Evolutionary conservation across 345 rosid genomes (phyloP).

Genomic region (Hypericum perforatum): DNA sequence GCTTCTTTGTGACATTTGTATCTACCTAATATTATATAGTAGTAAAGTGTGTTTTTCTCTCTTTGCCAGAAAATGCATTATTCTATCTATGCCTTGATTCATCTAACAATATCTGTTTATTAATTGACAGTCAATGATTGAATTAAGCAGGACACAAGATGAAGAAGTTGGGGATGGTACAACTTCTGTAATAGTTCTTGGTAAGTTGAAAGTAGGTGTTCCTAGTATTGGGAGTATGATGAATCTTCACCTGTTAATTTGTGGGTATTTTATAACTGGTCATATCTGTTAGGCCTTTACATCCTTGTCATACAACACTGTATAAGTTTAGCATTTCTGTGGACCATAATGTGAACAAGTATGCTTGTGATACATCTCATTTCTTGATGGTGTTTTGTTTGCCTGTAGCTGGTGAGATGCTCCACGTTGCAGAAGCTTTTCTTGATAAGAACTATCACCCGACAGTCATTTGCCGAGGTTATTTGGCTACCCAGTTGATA

Average conservation of each 20-base stretch:
- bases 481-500: constrained; percentile 3
- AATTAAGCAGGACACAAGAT: constrained; percentile 88
- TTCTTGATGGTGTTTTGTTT: background rate
- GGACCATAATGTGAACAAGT: too few species aligned
- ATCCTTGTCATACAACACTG: background rate
- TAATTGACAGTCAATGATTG: constrained; percentile 79
- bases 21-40: background rate
- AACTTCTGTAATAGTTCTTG: constrained; percentile 89
- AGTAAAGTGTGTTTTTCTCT: too few species aligned
- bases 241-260: too few species aligned
- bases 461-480: constrained; percentile 89
- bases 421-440: constrained; percentile 94
- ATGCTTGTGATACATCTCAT: too few species aligned
- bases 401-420: constrained; percentile 90
- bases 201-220: constrained; percentile 27
- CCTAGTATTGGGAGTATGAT: too few species aligned
- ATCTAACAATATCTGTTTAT: constrained; percentile 1
- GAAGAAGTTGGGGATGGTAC: constrained; percentile 99
- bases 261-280: too few species aligned
- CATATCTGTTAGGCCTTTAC: too few species aligned
- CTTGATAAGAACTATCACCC: constrained; percentile 87
- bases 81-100: background rate
- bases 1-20: background rate
- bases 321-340: background rate
- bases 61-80: too few species aligned